Conservation (phyloP, 2,329 filamentous ascomycete genomes). For the Harringtonia aguacate region DNA sequence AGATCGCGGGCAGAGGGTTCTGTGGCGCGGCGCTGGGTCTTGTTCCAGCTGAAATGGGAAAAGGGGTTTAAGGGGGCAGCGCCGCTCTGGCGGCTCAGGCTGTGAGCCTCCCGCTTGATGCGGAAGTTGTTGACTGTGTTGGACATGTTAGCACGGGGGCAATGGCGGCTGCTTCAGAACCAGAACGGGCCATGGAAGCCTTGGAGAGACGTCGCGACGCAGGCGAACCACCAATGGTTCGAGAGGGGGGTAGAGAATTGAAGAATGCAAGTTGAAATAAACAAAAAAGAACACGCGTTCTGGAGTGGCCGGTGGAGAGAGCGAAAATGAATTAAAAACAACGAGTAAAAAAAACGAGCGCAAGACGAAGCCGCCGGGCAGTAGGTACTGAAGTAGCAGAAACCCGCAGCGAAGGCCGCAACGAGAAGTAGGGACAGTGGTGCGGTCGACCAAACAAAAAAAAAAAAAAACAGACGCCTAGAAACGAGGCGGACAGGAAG, state of each 20-base stretch:
- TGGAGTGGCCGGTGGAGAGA: neutral
- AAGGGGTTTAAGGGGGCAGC: slow-evolving; percentile 33
- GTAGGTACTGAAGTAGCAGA: no score
- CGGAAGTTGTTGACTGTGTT: slow-evolving; percentile 33
- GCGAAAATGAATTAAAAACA: neutral
- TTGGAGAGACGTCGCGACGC: no score
- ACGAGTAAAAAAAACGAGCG: no score
- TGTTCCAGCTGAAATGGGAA: slow-evolving; percentile 27
- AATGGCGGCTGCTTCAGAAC: neutral
- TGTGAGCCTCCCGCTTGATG: slow-evolving; percentile 33
- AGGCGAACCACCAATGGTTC: no score
- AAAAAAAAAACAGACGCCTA: neutral
- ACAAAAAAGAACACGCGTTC: neutral
- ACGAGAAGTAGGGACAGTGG: no score
- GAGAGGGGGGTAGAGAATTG: neutral
- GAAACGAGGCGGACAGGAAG: neutral
- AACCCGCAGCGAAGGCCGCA: no score
- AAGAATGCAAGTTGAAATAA: neutral
- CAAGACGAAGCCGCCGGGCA: no score
- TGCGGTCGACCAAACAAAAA: neutral
- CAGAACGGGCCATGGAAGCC: neutral
- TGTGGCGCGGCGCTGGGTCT: slow-evolving; percentile 8
- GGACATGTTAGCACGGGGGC: slow-evolving; percentile 9
- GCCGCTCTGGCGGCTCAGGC: slow-evolving; percentile 26
- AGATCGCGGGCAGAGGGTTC: slow-evolving; percentile 24